These are phyloP conservation scores for Melaleuca quinquenervia DNA, from an alignment of 345 rosid genomes.

Conservation along the genomic window DNA sequence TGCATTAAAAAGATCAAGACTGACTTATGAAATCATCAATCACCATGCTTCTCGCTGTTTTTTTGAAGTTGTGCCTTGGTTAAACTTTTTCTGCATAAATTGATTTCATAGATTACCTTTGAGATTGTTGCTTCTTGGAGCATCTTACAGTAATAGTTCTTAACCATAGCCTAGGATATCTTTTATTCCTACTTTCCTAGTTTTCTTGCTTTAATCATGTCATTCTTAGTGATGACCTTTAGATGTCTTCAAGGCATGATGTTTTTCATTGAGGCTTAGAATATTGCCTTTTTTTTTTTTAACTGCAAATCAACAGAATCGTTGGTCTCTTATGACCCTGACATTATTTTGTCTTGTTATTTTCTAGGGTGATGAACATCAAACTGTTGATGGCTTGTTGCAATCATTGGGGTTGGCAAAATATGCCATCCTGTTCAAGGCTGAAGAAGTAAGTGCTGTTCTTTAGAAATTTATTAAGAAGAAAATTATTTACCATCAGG, in stretches of 20 bases:
- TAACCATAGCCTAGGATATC: not conserved
- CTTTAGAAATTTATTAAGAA: not conserved
- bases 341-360: not conserved
- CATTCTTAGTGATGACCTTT: not conserved
- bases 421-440: constrained; percentile 68
- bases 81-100: not conserved
- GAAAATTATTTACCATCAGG: not conserved
- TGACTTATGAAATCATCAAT: not conserved
- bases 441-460: constrained; percentile 67
- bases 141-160: not conserved
- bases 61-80: not conserved
- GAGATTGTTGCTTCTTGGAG: not conserved
- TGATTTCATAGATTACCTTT: not conserved
- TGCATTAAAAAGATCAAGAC: not conserved
- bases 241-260: not conserved
- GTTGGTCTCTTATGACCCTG: not conserved
- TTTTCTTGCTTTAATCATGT: not conserved
- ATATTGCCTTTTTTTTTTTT: not conserved
- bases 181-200: not conserved
- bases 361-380: constrained; percentile 55
- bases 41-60: not conserved
- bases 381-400: constrained; percentile 73
- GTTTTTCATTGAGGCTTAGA: not conserved
- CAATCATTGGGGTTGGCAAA: constrained; percentile 65
- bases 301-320: not conserved